Conservation (phyloP, 2,329 filamentous ascomycete species). For the Xylaria sp. region DNA sequence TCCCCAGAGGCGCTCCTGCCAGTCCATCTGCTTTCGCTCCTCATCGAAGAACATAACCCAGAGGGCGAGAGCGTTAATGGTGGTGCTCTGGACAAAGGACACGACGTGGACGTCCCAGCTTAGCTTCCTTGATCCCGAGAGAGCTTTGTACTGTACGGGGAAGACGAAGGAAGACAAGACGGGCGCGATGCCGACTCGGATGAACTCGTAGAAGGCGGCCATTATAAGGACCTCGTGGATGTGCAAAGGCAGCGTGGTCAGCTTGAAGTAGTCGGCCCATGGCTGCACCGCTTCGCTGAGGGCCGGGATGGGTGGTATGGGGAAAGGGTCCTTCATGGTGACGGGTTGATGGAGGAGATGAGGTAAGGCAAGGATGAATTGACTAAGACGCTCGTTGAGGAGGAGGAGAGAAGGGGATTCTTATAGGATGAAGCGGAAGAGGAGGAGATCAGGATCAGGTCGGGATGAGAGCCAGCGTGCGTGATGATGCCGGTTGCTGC, state of each 20-base stretch:
- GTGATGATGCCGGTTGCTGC: constrained; percentile 12
- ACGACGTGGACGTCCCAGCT: constrained; percentile 88
- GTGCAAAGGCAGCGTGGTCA: constrained; percentile 67
- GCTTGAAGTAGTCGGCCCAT: constrained; percentile 54
- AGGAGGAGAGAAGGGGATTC: neutral
- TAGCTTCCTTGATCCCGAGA: constrained; percentile 59
- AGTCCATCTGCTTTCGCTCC: constrained; percentile 61
- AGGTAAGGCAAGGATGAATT: neutral
- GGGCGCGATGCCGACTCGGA: constrained; percentile 64
- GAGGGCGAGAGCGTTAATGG: constrained; percentile 68
- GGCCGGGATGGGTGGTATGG: constrained; percentile 55
- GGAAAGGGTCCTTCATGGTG: constrained; percentile 68
- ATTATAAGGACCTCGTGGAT: constrained; percentile 69
- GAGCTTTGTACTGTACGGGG: constrained; percentile 55
- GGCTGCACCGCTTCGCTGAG: constrained; percentile 55
- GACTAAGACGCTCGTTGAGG: neutral
- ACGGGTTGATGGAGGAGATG: constrained; percentile 17
- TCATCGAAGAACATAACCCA: constrained; percentile 66
- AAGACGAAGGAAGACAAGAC: constrained; percentile 57
- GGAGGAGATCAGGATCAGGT: constrained; percentile 2
- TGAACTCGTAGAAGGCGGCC: constrained; percentile 61
- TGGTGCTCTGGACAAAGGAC: constrained; percentile 68
- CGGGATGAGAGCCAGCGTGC: neutral
- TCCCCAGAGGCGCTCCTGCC: constrained; percentile 67
- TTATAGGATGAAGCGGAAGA: neutral